phyloP scores from a whole-genome alignment of 2,329 filamentous ascomycete species.

The Rhynchosporium secalis region DNA sequence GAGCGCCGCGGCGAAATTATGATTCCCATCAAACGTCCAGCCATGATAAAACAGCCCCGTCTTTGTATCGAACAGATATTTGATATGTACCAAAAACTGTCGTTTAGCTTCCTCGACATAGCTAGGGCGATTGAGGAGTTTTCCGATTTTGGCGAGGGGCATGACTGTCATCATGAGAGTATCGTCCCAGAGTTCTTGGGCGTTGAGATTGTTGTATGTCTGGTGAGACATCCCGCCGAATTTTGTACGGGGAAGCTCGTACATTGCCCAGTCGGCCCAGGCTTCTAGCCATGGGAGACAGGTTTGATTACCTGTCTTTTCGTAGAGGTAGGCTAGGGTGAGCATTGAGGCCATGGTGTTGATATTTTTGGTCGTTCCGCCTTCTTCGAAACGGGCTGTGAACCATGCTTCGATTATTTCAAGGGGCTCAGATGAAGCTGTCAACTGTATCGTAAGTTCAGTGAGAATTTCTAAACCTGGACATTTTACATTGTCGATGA shows the following conservation, averaged over 20 bases:
- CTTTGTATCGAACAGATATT: slow-evolving; percentile 72
- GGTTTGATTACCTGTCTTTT: slow-evolving; percentile 65
- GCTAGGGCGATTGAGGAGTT: slow-evolving; percentile 65
- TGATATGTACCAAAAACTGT: slow-evolving; percentile 75
- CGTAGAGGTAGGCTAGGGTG: slow-evolving; percentile 75
- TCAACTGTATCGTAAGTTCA: slow-evolving; percentile 45
- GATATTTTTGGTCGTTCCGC: slow-evolving; percentile 76
- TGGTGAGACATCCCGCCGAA: slow-evolving; percentile 52
- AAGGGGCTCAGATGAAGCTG: slow-evolving; percentile 59
- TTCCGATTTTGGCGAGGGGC: slow-evolving; percentile 71
- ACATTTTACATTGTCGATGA: too few species aligned
- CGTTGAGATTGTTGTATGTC: slow-evolving; percentile 61
- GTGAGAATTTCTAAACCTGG: too few species aligned
- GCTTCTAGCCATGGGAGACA: slow-evolving; percentile 77
- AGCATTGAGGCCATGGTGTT: slow-evolving; percentile 81
- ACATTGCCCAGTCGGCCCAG: slow-evolving; percentile 83
- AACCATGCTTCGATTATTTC: slow-evolving; percentile 75
- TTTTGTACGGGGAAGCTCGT: slow-evolving; percentile 70
- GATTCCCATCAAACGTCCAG: slow-evolving; percentile 72
- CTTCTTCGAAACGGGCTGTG: slow-evolving; percentile 53
- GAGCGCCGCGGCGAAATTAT: slow-evolving; percentile 58
- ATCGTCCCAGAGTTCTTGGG: slow-evolving; percentile 80
- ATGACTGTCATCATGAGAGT: slow-evolving; percentile 87
- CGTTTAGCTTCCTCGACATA: slow-evolving; percentile 78
- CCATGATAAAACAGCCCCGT: slow-evolving; percentile 77